Percentiles rank a stretch among this genome's conserved stretches.
Conservation (phyloP, 2,329 filamentous ascomycete genomes). For the Cryphonectria nitschkei region DNA sequence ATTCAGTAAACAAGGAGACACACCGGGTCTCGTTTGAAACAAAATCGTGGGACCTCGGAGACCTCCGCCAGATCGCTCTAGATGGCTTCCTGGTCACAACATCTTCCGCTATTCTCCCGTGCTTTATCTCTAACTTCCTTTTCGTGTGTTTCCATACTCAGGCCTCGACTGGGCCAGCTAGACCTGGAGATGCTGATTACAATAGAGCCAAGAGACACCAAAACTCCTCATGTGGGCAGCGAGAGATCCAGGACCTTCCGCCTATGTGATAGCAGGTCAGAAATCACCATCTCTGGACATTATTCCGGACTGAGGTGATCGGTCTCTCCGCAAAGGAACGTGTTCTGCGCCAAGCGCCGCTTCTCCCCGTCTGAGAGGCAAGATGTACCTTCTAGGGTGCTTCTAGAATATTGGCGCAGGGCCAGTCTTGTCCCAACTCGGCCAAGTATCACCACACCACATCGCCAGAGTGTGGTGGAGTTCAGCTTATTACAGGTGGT, state of each 20-base stretch:
- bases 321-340: not conserved
- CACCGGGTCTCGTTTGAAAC: not conserved
- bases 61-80: not conserved
- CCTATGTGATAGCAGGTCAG: not conserved
- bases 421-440: not conserved
- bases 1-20: not conserved
- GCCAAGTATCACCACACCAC: slow-evolving; percentile 3
- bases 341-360: not conserved
- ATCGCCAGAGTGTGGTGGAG: not conserved
- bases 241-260: not conserved
- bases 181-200: too few relatives aligned
- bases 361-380: not conserved
- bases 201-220: too few relatives aligned
- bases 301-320: not conserved
- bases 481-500: not conserved
- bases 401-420: not conserved
- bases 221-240: not conserved
- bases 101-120: not conserved
- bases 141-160: not conserved
- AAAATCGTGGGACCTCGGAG: not conserved
- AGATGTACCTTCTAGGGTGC: not conserved
- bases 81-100: not conserved
- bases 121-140: not conserved
- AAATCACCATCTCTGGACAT: not conserved
- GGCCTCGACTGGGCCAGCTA: too few relatives aligned